Conservation (phyloP, 164 flowering plant genomes). For the Aristolochia fimbriata region DNA sequence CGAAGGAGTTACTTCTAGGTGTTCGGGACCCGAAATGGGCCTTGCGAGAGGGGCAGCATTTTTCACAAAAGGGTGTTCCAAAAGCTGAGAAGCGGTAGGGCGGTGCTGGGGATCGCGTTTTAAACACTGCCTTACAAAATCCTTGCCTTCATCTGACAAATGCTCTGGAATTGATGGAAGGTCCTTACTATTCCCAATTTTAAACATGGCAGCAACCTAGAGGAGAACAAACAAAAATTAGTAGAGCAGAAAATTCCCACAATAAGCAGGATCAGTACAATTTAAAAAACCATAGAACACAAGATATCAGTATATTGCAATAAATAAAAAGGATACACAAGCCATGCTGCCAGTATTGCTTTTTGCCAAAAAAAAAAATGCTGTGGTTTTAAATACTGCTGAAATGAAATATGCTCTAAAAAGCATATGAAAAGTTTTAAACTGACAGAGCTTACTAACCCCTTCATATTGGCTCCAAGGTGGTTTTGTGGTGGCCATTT, state of each 20-base stretch:
- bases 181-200: conserved; percentile 91
- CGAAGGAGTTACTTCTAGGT: conserved; percentile 33
- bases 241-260: background rate
- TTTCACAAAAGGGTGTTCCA: conserved; percentile 90
- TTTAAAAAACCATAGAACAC: too few relatives aligned
- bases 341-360: too few relatives aligned
- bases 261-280: too few relatives aligned
- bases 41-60: conserved; percentile 59
- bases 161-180: conserved; percentile 83
- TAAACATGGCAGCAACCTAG: conserved; percentile 88
- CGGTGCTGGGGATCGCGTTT: conserved; percentile 73
- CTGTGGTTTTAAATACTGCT: too few relatives aligned
- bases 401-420: background rate
- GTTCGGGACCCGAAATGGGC: conserved; percentile 26
- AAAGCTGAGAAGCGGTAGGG: conserved; percentile 71
- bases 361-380: too few relatives aligned
- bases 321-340: too few relatives aligned
- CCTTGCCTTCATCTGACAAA: conserved; percentile 83
- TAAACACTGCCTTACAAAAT: conserved; percentile 72
- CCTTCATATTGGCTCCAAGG: conserved; percentile 91
- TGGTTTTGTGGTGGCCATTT: conserved; percentile 91
- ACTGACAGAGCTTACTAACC: conserved; percentile 29
- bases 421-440: background rate
- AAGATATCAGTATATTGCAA: too few relatives aligned
- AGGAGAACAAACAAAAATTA: conserved; percentile 9